Conservation (phyloP, 768 basidiomycete genomes). For the Suillus paluster region DNA sequence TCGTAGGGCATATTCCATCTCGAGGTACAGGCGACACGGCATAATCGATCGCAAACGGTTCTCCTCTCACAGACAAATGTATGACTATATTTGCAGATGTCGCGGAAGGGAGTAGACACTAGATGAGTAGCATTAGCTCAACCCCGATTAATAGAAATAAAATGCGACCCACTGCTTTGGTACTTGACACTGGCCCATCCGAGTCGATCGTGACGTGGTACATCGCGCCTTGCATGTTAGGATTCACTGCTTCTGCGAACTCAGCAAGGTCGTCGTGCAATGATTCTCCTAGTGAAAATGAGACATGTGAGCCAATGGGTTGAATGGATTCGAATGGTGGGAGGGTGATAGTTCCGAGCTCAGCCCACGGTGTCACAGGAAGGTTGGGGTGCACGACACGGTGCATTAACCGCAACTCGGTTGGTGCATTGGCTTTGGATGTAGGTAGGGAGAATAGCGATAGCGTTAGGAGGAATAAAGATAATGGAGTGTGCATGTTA, state of each 20-base stretch:
- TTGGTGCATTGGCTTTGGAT: neutral
- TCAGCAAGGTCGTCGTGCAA: slow-evolving; percentile 50
- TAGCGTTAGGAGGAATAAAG: slow-evolving; percentile 5
- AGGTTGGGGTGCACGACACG: slow-evolving; percentile 38
- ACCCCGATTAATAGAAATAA: slow-evolving; percentile 45
- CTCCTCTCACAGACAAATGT: slow-evolving; percentile 49
- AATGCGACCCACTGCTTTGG: slow-evolving; percentile 54
- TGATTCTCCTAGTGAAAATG: slow-evolving; percentile 45
- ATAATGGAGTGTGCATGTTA: slow-evolving; percentile 11
- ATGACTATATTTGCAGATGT: slow-evolving; percentile 61
- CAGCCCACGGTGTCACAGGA: slow-evolving; percentile 26
- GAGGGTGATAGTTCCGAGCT: slow-evolving; percentile 29
- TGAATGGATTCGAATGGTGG: slow-evolving; percentile 37
- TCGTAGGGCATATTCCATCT: slow-evolving; percentile 64
- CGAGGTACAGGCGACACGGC: slow-evolving; percentile 71
- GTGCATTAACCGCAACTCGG: slow-evolving; percentile 18
- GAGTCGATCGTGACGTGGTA: slow-evolving; percentile 75
- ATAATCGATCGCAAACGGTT: slow-evolving; percentile 73
- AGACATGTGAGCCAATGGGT: slow-evolving; percentile 36
- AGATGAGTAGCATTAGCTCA: slow-evolving; percentile 16
- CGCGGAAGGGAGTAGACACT: slow-evolving; percentile 71
- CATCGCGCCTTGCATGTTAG: slow-evolving; percentile 46
- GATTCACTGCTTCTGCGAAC: slow-evolving; percentile 46
- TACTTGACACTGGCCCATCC: slow-evolving; percentile 38
- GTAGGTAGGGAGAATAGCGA: slow-evolving; percentile 13